These are phyloP conservation scores for Pythium biforme DNA, from an alignment of 352 stramenopile species.

Conservation along the genomic window DNA sequence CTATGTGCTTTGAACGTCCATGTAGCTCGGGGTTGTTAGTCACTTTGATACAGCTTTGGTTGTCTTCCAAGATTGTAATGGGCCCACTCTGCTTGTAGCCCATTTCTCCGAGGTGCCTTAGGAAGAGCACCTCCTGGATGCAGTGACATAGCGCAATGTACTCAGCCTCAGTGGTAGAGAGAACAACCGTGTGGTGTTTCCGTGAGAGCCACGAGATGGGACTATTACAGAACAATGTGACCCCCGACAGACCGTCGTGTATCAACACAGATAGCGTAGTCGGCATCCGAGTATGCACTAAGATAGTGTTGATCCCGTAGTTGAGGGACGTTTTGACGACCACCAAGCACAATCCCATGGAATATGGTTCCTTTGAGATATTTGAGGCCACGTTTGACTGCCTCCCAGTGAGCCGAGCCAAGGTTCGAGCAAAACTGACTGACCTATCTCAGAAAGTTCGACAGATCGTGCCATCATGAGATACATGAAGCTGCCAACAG, in stretches of 20 bases:
- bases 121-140: conserved; percentile 16
- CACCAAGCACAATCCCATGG: conserved; percentile 15
- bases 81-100: neutral
- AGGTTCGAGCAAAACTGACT: conserved; percentile 20
- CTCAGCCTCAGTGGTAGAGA: conserved; percentile 19
- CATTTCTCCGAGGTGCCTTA: conserved; percentile 11
- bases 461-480: conserved; percentile 20
- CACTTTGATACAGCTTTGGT: conserved; percentile 38
- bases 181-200: conserved; percentile 18
- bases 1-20: conserved; percentile 33
- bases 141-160: conserved; percentile 6
- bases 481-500: conserved; percentile 24
- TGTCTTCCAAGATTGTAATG: conserved; percentile 32
- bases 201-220: conserved; percentile 13
- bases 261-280: conserved; percentile 16
- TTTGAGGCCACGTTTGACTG: conserved; percentile 13
- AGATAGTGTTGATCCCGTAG: neutral
- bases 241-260: conserved; percentile 10
- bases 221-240: conserved; percentile 4
- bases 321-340: neutral
- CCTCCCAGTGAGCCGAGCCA: conserved; percentile 17
- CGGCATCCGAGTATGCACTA: conserved; percentile 8
- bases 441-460: conserved; percentile 15
- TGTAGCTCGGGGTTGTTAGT: conserved; percentile 32
- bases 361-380: conserved; percentile 12